Evolutionary conservation across 108 stramenopile genomes (phyloP), one percentile per base, ranked within the genome.

Genomic region (Epipyxis sp.): DNA sequence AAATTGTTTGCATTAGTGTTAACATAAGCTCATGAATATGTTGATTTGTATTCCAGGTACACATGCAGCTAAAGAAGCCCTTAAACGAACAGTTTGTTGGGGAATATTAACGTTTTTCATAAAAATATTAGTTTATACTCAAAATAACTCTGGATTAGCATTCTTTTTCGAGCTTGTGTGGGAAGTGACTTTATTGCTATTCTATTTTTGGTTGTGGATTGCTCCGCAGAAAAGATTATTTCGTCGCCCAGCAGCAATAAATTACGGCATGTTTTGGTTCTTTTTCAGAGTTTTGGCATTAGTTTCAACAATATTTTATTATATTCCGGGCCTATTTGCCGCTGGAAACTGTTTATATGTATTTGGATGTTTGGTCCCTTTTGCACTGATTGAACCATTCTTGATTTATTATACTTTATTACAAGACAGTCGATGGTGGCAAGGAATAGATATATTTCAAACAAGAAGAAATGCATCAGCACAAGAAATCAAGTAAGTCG

Each of bases 211-310:
- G n/a, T 42, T 74, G 13, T 74, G 71, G 71, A 13, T 54, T 16
- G 27, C 50, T 27, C 71, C 71, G 10, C 6, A 57, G 3, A 74
- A 74, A 27, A 27, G 50, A 57, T 32, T 74, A 3, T 74, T 30
- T 57, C 44, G 71, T 29, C 71, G 71, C 71, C 71, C 71, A 10
- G 71, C 71, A 6, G 32, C 35, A 34, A 6, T 74, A 3, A 10
- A 27, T 10, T 74, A 74, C 50, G 71, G 42, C n/a, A 46, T 43
- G 71, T 74, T 74, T 42, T 74, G 71, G 71, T 68, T 68, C 40
- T 68, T 40, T 37, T 68, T 68, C 40, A 20, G 65, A 16, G 40
- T 41, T 25, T 16, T 68, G 20, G 16, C 20, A 20, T 37, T 68
- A 16, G 41, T 68, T 20, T 20, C 20, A 20, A 10, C 43, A 3